Evolutionary conservation across 2,329 filamentous ascomycete genomes (phyloP), one percentile per base, ranked within the genome.

Genomic region (Apiospora kogelbergensis): DNA sequence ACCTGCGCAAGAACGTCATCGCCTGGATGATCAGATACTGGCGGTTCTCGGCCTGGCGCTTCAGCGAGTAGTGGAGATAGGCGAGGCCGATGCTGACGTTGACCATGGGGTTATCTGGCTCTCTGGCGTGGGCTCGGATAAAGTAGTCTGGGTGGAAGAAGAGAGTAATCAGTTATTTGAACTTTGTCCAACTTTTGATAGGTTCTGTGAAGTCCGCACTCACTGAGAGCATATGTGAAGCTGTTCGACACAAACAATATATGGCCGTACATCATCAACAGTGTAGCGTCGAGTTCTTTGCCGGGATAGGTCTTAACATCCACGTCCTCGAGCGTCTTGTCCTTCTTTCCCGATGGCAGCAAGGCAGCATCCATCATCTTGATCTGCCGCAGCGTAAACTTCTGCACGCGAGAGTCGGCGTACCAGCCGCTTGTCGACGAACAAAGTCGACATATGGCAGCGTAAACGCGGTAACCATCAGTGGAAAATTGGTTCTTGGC

Each of bases 321-420:
- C 13, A 53, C 60, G n/a, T 63, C 70, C 4, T 73, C 72, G 63
- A 71, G 73, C 63, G 71, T 76, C 73, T 67, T 78, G 77, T 57
- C 78, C 74, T 26, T 78, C 77, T 86, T 83, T 2, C 84, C 82
- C 2, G 81, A 83, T 60, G 91, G 83, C 3, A 71, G 45, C n/a
- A 92, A 84, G 5, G 84, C 82, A 71, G 88, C 91, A 79, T 99
- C 96, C 83, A 97, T 93, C 3, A 90, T 89, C 79, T 97, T 97
- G 80, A 99, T 93, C 80, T 97, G 94, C 5, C 96, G 90, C 69
- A 98, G 85, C 75, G 98, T 90, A 77, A 93, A 97, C 78, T 98
- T 98, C 79, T 97, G 94, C 24, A 91, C 91, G 0, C 93, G 91
- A 0, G 93, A 92, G 2, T 91, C 91, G 66, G 91, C 91, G 79